Evolutionary conservation across 208 protist species (phyloP), one percentile per base, ranked within the genome.

Genomic region (Leptomonas pyrrhocoris): DNA sequence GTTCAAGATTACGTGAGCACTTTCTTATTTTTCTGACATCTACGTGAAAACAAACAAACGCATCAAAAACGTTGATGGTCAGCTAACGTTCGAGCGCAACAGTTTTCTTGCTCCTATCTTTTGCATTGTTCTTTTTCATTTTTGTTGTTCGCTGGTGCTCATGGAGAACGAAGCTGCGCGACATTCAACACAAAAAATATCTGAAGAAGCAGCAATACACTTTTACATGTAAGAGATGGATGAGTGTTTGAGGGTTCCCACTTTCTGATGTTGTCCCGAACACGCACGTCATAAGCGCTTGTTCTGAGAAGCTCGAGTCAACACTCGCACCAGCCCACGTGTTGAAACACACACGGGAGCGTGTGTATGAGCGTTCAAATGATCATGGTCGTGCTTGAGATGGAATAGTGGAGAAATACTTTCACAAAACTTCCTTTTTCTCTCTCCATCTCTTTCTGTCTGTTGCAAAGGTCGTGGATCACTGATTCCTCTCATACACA

Each of bases 11-110:
- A 50, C 48, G 23, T 56, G 30, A 30, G 16, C 12, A 27, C 23
- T 67, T 61, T 16, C 11, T 67, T 51, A 0, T 4, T 49, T 25
- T 42, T n/a, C 42, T 50, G 38, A 36, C 61, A 48, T 28, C 18
- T 16, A 38, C n/a, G 23, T 42, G 34, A 65, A 65, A 30, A 50
- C 19, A 64, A 38, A 50, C 19, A 64, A n/a, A n/a, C n/a, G n/a
- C n/a, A n/a, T n/a, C n/a, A n/a, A n/a, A n/a, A n/a, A 13, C 40
- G 34, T 15, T 57, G 61, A 27, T 55, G 15, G 28, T 40, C 59
- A 36, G 25, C 5, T 53, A 36, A 42, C 46, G 16, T 36, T 54
- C 46, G 31, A 40, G 27, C 7, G 8, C 45, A 43, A 54, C 16
- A 56, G 2, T 38, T 43, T 55, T 43, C 9, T 65, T 55, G 30